Base-by-base conservation (phyloP, 176 grass and related monocot species). In the Luzula sylvatica region DNA sequence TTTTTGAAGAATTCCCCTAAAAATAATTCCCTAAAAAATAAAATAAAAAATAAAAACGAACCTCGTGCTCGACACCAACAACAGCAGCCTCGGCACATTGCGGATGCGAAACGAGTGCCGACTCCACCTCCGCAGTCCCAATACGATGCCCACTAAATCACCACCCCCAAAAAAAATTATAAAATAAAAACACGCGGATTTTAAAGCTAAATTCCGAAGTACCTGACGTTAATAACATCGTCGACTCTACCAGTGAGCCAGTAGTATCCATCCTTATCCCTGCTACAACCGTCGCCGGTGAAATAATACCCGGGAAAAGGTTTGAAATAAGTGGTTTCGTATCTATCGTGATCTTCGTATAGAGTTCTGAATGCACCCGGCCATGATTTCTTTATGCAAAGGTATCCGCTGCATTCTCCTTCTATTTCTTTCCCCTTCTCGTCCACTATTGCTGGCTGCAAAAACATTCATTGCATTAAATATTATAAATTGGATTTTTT, bases 151-250 rank as follows among this genome's bases (percentile, higher is more conserved):
- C 85, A 50, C 92, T 98, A 52, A 12, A n/a, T n/a, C n/a, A n/a
- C n/a, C n/a, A n/a, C n/a, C n/a, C n/a, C n/a, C n/a, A n/a, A n/a
- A n/a, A n/a, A n/a, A n/a, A n/a, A n/a, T n/a, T n/a, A n/a, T n/a
- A n/a, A n/a, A n/a, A n/a, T n/a, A n/a, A n/a, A n/a, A n/a, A n/a
- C n/a, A n/a, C n/a, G n/a, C 41, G 52, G 4, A 8, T 5, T 35
- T 2, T 20, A 61, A 21, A 41, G 8, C 19, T 66, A 26, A 61
- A 6, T 3, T 57, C 25, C 66, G 42, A 48, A 32, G 66, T 79
- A 98, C 92, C 92, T 98, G 50, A 90, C 78, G 40, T 98, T 98
- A 60, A 98, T 98, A 48, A 98, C 85, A 75, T 98, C 92, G 61
- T 98, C 92, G 60, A 98, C 92, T 74, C 92, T 89, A 55, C 92